Evolutionary conservation across 2,329 filamentous ascomycete genomes (phyloP).

Genomic region (Achaetomium macrosporum): DNA sequence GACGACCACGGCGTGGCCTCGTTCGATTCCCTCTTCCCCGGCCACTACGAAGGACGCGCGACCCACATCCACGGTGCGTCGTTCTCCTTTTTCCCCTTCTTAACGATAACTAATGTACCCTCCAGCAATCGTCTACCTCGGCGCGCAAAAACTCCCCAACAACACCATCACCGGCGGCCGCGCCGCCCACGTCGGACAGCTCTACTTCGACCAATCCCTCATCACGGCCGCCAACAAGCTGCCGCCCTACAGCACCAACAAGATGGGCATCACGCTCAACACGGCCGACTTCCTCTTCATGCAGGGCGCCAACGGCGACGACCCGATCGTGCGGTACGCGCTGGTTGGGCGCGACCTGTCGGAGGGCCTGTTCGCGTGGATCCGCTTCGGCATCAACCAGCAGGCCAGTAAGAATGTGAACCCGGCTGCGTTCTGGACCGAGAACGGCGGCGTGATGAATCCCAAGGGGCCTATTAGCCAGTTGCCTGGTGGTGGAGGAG

Average conservation of each 20-base stretch:
- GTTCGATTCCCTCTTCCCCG: slow-evolving; percentile 39
- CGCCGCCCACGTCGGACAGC: slow-evolving; percentile 27
- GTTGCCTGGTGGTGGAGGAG: not conserved
- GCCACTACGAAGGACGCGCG: slow-evolving; percentile 42
- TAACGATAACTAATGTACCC: not conserved
- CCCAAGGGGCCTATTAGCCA: slow-evolving; percentile 21
- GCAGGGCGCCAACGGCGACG: slow-evolving; percentile 27
- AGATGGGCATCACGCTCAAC: slow-evolving; percentile 23
- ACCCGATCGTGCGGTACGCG: slow-evolving; percentile 28
- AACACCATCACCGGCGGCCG: slow-evolving; percentile 26
- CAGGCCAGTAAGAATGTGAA: slow-evolving; percentile 21
- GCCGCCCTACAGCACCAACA: slow-evolving; percentile 27
- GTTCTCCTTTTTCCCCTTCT: not conserved
- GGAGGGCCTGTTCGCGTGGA: slow-evolving; percentile 29
- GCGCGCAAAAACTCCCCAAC: slow-evolving; percentile 39
- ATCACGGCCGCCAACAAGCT: slow-evolving; percentile 21
- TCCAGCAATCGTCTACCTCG: slow-evolving; percentile 26
- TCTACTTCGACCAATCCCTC: slow-evolving; percentile 29
- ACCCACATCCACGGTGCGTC: slow-evolving; percentile 40
- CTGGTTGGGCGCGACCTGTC: slow-evolving; percentile 23
- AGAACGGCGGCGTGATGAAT: slow-evolving; percentile 26
- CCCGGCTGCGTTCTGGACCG: slow-evolving; percentile 26
- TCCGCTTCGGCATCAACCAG: slow-evolving; percentile 29
- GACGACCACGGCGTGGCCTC: slow-evolving; percentile 35
- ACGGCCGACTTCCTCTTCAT: slow-evolving; percentile 26